Evolutionary conservation across 352 stramenopile species (phyloP).

Genomic region (Globisporangium lucens): DNA sequence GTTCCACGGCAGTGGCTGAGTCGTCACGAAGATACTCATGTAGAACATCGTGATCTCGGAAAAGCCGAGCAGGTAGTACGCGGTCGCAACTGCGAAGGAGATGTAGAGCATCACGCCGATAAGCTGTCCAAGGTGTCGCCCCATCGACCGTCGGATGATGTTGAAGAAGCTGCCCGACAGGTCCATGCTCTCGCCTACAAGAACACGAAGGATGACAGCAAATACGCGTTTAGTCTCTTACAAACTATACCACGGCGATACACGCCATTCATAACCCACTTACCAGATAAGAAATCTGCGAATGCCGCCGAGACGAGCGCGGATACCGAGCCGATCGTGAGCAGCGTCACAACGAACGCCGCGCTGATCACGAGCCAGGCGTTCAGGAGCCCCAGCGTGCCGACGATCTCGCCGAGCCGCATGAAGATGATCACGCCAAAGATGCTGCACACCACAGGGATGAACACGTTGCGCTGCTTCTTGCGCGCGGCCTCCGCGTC

Average conservation of each 20-base stretch:
- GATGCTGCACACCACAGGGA: constrained; percentile 49
- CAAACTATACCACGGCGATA: not conserved
- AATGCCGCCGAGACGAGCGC: constrained; percentile 32
- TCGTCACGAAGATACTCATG: constrained; percentile 21
- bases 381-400: constrained; percentile 25
- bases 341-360: constrained; percentile 39
- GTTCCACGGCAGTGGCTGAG: constrained; percentile 38
- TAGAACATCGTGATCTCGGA: constrained; percentile 47
- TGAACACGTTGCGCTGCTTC: constrained; percentile 32
- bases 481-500: constrained; percentile 13
- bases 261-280: not conserved
- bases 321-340: constrained; percentile 49
- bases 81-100: constrained; percentile 32
- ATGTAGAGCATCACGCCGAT: constrained; percentile 38
- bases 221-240: not conserved
- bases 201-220: not conserved
- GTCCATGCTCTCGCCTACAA: constrained; percentile 10
- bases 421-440: constrained; percentile 60
- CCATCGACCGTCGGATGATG: constrained; percentile 24
- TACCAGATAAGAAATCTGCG: constrained; percentile 12
- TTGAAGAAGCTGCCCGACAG: constrained; percentile 27
- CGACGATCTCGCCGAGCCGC: constrained; percentile 40
- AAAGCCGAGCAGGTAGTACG: constrained; percentile 52
- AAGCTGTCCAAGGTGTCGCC: constrained; percentile 29
- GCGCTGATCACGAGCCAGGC: constrained; percentile 24